Evolutionary conservation across 164 flowering plant genomes (phyloP).

Genomic region (Buxus sempervirens): DNA sequence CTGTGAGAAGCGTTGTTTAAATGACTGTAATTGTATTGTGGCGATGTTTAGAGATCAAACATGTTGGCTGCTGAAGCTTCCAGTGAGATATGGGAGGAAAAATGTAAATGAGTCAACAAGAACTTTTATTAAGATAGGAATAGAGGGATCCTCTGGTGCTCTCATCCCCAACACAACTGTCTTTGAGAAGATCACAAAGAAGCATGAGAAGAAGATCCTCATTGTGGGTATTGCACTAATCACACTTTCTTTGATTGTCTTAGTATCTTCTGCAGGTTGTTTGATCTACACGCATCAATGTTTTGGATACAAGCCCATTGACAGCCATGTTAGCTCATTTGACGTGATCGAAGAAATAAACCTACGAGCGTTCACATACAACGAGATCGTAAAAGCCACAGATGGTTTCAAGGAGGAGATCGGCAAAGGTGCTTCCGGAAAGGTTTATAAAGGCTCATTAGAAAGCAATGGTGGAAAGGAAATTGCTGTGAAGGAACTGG

Average conservation of each 20-base stretch:
- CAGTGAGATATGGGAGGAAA: neutral
- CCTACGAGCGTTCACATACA: neutral
- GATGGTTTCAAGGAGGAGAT: neutral
- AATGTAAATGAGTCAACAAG: neutral
- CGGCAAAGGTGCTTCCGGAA: neutral
- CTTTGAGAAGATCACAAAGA: neutral
- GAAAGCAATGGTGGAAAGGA: neutral
- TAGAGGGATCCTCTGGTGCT: neutral
- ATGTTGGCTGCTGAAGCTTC: neutral
- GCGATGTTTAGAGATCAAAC: neutral
- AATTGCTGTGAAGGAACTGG: constrained; percentile 5
- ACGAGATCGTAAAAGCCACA: neutral
- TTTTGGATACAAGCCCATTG: neutral
- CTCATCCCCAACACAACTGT: neutral
- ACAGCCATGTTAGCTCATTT: neutral
- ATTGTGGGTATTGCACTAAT: neutral
- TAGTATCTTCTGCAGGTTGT: too few relatives aligned
- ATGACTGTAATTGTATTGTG: neutral
- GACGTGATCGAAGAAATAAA: neutral
- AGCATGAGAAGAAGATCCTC: neutral
- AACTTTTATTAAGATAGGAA: neutral
- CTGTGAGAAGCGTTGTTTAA: neutral
- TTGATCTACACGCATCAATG: too few relatives aligned
- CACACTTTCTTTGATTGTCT: neutral
- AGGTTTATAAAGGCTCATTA: neutral